A percentile compares a stretch with the other conserved stretches of the same genome.
Conservation (phyloP, 768 basidiomycete genomes). For the Gloeopeniophorella convolvens region DNA sequence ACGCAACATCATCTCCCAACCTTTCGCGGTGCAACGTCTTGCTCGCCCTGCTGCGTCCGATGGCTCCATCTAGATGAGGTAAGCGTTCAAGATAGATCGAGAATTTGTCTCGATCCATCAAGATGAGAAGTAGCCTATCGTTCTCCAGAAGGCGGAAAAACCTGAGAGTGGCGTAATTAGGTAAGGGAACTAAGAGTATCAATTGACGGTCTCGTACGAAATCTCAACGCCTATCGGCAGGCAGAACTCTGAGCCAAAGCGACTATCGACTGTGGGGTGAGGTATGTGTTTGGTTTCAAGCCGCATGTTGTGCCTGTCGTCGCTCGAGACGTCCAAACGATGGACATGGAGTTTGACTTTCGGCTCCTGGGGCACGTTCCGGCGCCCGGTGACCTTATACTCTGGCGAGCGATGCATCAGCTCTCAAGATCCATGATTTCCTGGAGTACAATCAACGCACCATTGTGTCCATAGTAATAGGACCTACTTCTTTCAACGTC, state of each 20-base stretch:
- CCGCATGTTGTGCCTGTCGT: slow-evolving; percentile 12
- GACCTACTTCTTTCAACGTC: neutral
- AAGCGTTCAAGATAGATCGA: slow-evolving; percentile 16
- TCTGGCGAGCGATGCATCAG: neutral
- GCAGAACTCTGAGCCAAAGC: slow-evolving; percentile 1
- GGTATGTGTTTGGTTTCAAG: slow-evolving; percentile 11
- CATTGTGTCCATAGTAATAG: slow-evolving; percentile 1
- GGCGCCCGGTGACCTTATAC: slow-evolving; percentile 7
- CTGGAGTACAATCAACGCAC: neutral
- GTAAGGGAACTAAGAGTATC: neutral
- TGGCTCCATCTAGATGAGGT: neutral
- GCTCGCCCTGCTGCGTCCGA: neutral
- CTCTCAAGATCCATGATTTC: neutral
- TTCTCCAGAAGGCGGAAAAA: slow-evolving; percentile 13
- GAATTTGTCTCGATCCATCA: slow-evolving; percentile 1
- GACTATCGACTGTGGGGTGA: slow-evolving; percentile 1
- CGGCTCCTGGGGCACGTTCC: neutral
- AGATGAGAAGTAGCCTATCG: slow-evolving; percentile 9
- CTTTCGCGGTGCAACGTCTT: slow-evolving; percentile 36
- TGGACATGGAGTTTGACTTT: neutral
- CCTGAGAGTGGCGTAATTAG: neutral
- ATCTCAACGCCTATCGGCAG: slow-evolving; percentile 2
- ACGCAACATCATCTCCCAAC: slow-evolving; percentile 37
- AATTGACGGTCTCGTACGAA: neutral
- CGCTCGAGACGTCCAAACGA: slow-evolving; percentile 1